Conservation (phyloP, 164 flowering plant genomes). For the Berberis thunbergii region DNA sequence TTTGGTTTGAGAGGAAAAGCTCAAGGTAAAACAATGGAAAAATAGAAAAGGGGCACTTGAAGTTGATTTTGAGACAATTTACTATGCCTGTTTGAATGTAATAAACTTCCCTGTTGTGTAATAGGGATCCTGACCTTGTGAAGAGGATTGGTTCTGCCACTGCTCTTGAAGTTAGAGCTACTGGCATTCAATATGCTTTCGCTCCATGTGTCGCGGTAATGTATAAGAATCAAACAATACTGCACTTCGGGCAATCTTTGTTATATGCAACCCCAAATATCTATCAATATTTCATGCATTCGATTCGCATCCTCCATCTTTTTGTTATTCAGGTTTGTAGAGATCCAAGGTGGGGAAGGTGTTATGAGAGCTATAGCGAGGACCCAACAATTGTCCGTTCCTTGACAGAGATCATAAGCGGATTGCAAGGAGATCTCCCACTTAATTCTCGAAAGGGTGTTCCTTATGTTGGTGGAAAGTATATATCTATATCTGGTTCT, state of each 20-base stretch:
- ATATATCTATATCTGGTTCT: not conserved
- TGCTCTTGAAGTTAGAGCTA: conserved; percentile 16
- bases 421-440: conserved; percentile 11
- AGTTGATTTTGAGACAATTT: too few species aligned
- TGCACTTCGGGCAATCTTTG: too few species aligned
- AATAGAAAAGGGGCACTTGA: too few species aligned
- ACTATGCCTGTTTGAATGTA: too few species aligned
- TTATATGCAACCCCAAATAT: too few species aligned
- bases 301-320: not conserved
- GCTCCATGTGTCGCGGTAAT: conserved; percentile 15
- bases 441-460: conserved; percentile 4
- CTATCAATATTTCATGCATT: not conserved
- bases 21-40: too few species aligned
- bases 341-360: conserved; percentile 15
- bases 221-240: not conserved
- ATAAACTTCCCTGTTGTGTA: too few species aligned
- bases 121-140: too few species aligned
- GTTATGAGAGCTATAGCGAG: conserved; percentile 15
- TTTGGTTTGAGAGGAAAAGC: too few species aligned
- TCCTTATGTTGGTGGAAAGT: conserved; percentile 12
- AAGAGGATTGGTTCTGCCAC: not conserved
- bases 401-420: conserved; percentile 10
- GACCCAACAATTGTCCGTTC: conserved; percentile 8
- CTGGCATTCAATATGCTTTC: conserved; percentile 14
- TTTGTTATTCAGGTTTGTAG: conserved; percentile 6